phyloP scores from a whole-genome alignment of 768 basidiomycete species.

The Epithele typhae region DNA sequence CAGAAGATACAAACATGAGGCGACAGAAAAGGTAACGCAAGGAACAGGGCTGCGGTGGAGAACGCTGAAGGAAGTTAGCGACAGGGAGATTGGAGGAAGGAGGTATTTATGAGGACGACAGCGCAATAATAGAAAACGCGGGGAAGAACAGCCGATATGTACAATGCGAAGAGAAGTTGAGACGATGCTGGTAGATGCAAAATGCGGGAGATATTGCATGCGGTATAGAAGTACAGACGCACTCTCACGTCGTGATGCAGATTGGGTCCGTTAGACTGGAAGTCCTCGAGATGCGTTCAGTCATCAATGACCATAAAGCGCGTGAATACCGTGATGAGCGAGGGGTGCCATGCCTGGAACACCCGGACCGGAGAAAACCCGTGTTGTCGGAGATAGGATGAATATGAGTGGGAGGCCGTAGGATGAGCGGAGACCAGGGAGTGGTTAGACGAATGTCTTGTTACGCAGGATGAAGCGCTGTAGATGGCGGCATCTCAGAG shows the following conservation, averaged over 20 bases:
- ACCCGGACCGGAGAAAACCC: too few relatives aligned
- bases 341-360: too few relatives aligned
- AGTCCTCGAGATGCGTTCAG: background rate
- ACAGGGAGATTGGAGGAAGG: too few relatives aligned
- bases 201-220: slow-evolving; percentile 10
- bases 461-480: background rate
- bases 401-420: too few relatives aligned
- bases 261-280: slow-evolving; percentile 8
- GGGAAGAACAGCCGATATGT: background rate
- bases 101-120: background rate
- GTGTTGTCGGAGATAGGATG: too few relatives aligned
- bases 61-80: background rate
- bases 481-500: background rate
- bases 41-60: background rate
- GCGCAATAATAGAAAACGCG: background rate
- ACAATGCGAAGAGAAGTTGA: background rate
- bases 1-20: background rate
- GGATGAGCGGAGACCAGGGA: too few relatives aligned
- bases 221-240: slow-evolving; percentile 11
- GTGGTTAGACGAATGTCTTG: too few relatives aligned
- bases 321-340: too few relatives aligned
- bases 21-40: too few relatives aligned
- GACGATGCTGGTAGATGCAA: slow-evolving; percentile 10
- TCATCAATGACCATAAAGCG: background rate
- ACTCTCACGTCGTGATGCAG: background rate